Conservation (phyloP, 495 filamentous ascomycete species). For the Podospora comata region DNA sequence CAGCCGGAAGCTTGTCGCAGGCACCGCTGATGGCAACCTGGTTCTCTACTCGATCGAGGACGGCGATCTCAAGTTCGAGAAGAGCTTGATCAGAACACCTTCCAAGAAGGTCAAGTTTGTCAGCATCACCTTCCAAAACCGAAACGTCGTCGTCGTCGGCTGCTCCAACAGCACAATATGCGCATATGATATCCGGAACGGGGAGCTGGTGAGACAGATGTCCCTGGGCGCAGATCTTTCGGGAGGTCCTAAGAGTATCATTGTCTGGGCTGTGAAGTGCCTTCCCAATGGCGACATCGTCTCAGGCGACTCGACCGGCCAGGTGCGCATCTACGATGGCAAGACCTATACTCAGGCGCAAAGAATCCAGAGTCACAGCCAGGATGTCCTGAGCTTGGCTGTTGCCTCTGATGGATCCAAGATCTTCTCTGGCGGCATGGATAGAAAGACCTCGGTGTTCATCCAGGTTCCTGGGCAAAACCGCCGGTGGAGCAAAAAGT, state of each 20-base stretch:
- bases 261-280: conserved; percentile 91
- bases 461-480: conserved; percentile 58
- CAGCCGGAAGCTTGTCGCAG: conserved; percentile 65
- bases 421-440: conserved; percentile 88
- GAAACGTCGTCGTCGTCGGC: conserved; percentile 77
- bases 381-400: conserved; percentile 85
- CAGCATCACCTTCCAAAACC: conserved; percentile 83
- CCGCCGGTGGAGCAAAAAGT: conserved; percentile 76
- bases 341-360: conserved; percentile 85
- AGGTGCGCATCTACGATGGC: conserved; percentile 89
- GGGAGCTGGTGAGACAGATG: conserved; percentile 70
- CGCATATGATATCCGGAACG: conserved; percentile 80
- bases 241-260: conserved; percentile 74
- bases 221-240: conserved; percentile 73
- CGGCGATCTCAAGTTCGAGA: conserved; percentile 68
- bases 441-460: conserved; percentile 80
- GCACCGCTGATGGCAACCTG: conserved; percentile 88
- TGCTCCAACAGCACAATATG: conserved; percentile 91
- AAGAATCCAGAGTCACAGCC: conserved; percentile 76
- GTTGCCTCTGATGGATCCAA: conserved; percentile 75
- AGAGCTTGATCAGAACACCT: conserved; percentile 65
- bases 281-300: conserved; percentile 85
- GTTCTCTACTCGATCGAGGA: conserved; percentile 82
- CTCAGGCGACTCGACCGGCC: conserved; percentile 89
- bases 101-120: conserved; percentile 81